phyloP scores from a whole-genome alignment of 2,329 filamentous ascomycete species.

The Fusarium veterinarium region DNA sequence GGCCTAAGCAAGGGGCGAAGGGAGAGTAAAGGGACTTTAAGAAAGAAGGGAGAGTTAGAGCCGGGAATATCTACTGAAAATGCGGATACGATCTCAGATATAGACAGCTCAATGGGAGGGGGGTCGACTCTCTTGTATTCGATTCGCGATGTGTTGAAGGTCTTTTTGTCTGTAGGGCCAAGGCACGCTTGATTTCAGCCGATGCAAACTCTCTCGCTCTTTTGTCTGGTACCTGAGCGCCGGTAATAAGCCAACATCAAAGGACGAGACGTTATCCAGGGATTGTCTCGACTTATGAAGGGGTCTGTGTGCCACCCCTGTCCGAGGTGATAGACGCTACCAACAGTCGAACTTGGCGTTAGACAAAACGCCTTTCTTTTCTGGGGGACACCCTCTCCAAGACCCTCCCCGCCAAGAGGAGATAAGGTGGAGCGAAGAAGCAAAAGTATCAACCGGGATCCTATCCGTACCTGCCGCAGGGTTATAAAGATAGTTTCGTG shows the following conservation, averaged over 20 bases:
- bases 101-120: constrained; percentile 44
- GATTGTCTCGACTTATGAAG: constrained; percentile 49
- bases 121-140: constrained; percentile 48
- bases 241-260: constrained; percentile 42
- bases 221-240: constrained; percentile 47
- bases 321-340: constrained; percentile 39
- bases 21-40: constrained; percentile 41
- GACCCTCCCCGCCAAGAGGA: constrained; percentile 31
- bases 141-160: constrained; percentile 40
- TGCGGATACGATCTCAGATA: constrained; percentile 33
- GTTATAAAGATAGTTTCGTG: constrained; percentile 36
- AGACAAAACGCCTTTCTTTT: constrained; percentile 34
- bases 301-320: constrained; percentile 52
- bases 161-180: constrained; percentile 33
- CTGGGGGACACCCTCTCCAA: constrained; percentile 20
- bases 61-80: constrained; percentile 33
- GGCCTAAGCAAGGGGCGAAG: constrained; percentile 31
- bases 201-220: constrained; percentile 46
- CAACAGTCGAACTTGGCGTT: constrained; percentile 43
- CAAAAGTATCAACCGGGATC: constrained; percentile 47
- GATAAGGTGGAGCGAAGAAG: constrained; percentile 42
- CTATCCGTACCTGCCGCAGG: constrained; percentile 45
- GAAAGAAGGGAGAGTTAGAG: constrained; percentile 42
- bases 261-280: constrained; percentile 43
- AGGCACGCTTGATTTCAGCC: constrained; percentile 38